Base-by-base conservation (phyloP, 192 early-diverging fungal species). In the Coemansia asiatica region DNA sequence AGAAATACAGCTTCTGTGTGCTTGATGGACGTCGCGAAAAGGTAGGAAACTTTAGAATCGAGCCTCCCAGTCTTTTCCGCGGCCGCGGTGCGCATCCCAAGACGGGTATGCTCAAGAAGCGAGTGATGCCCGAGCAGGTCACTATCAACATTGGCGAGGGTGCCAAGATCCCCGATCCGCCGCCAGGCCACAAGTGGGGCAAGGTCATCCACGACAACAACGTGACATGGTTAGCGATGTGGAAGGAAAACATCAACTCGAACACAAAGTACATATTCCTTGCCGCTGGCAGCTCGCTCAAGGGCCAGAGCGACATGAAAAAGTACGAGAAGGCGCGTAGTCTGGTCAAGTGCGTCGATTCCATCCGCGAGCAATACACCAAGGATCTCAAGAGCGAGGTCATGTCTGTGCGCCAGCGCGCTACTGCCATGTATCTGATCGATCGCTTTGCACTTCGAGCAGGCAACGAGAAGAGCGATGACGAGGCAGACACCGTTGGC, bases 171-270 rank as follows among this genome's bases (percentile, higher is more conserved):
- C 97, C 97, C 10, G 79, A 85, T 26, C 88, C 97, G 16, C 94
- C 94, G 22, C 76, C 83, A 0, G 97, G 95, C 22, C 97, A 98
- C 74, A 81, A 82, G 26, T 98, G 97, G 97, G 90, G 84, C 35
- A 74, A 83, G 15, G 88, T 98, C 51, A 84, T 89, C 13, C 92
- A 97, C 65, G 95, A 98, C 64, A 89, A 92, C 69, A 92, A 86
- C 2, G 95, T 95, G 38, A 95, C 92, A 18, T 98, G 97, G 97
- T 81, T 98, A 36, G 97, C 97, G 1, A 96, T 85, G 35, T 98
- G 97, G 97, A 97, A 95, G 71, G 97, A 98, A 67, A 98, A 98
- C 75, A 92, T 98, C 56, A 97, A 98, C 75, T 89, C 87, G 25
- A 86, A 83, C 60, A 90, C 85, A 66, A 98, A 98, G 71, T 98